A percentile compares a stretch with the other conserved stretches of the same genome.
These are phyloP conservation scores for Suhomyces wounanorum DNA, from an alignment of 1,139 yeast species.

Conservation along the genomic window DNA sequence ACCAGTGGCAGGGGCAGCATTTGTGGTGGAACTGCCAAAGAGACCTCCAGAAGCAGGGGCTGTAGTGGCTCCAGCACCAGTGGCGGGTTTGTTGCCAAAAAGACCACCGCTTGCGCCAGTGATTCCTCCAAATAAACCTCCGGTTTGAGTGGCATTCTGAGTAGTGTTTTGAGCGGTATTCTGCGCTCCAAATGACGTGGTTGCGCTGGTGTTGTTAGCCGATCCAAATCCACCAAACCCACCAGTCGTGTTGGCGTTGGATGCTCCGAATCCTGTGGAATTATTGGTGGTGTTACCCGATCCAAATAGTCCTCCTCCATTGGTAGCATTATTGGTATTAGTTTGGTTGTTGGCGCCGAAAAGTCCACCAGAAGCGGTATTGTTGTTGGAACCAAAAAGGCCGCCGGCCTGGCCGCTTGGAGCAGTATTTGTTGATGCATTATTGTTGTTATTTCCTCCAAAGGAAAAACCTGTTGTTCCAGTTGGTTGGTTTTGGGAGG, in stretches of 20 bases:
- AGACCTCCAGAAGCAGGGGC: constrained; percentile 6
- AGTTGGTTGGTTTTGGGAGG: constrained; percentile 3
- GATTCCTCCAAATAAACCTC: neutral
- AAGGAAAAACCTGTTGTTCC: constrained; percentile 5
- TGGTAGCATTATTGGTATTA: neutral
- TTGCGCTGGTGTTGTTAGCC: neutral
- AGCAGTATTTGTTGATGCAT: neutral
- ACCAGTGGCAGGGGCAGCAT: constrained; percentile 11
- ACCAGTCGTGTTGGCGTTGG: constrained; percentile 6
- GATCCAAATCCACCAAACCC: constrained; percentile 8
- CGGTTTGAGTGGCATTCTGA: neutral
- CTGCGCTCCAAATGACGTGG: neutral
- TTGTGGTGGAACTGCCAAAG: constrained; percentile 2
- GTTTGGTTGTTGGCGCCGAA: constrained; percentile 5
- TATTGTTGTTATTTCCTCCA: constrained; percentile 7
- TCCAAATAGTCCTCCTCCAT: constrained; percentile 19
- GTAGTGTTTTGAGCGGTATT: neutral
- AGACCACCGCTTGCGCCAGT: constrained; percentile 12
- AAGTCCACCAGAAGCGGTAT: constrained; percentile 5
- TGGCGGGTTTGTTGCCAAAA: constrained; percentile 16
- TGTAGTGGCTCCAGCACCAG: constrained; percentile 7
- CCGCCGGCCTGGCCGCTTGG: constrained; percentile 1
- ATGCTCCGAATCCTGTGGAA: constrained; percentile 15
- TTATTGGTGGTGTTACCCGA: constrained; percentile 3
- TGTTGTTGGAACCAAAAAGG: constrained; percentile 7